phyloP scores from a whole-genome alignment of 495 filamentous ascomycete genomes.

The Neurospora sp. region DNA sequence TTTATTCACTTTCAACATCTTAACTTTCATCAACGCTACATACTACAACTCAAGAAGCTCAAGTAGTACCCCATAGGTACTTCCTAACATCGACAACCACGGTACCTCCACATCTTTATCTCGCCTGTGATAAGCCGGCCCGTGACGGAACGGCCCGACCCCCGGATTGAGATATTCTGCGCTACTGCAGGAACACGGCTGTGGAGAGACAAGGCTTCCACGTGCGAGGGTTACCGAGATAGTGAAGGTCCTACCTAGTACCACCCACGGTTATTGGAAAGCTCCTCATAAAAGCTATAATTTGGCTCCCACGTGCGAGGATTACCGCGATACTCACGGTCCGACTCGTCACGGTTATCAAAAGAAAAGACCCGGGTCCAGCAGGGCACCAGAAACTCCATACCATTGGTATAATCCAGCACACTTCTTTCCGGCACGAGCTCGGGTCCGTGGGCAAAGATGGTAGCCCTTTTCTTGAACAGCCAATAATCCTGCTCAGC shows the following conservation, averaged over 20 bases:
- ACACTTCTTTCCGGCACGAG: not conserved
- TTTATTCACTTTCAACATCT: not conserved
- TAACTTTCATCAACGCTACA: not conserved
- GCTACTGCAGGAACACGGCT: not conserved
- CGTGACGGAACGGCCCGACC: not conserved
- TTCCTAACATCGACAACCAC: not conserved
- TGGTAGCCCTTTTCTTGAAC: not conserved
- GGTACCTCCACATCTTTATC: not conserved
- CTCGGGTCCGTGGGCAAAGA: not conserved
- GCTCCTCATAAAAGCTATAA: not conserved
- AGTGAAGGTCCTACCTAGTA: too few relatives aligned
- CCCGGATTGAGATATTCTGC: not conserved
- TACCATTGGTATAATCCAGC: not conserved
- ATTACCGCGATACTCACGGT: not conserved
- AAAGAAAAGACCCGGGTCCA: not conserved
- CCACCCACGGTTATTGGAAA: too few relatives aligned
- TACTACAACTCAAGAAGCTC: not conserved
- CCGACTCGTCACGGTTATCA: not conserved
- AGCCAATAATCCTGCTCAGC: too few relatives aligned
- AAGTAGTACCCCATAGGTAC: not conserved
- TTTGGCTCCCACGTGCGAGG: not conserved
- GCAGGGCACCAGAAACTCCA: not conserved
- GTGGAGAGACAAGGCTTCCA: too few relatives aligned
- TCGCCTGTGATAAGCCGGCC: not conserved
- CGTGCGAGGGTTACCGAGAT: too few relatives aligned